phyloP scores from a whole-genome alignment of 2,329 filamentous ascomycete species.

The Fusarium longipes region DNA sequence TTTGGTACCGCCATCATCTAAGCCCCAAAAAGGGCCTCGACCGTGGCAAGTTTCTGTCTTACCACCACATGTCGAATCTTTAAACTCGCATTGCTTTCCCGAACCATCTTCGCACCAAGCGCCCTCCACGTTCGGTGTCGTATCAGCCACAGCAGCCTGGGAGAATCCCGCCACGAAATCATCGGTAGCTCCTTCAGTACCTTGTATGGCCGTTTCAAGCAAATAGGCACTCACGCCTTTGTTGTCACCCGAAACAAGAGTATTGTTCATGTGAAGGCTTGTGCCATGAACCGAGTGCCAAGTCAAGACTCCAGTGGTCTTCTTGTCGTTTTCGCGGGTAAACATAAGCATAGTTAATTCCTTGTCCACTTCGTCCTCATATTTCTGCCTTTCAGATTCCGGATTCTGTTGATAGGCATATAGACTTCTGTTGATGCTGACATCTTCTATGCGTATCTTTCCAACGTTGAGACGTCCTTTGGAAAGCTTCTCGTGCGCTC shows the following conservation, averaged over 20 bases:
- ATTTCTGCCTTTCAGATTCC: background rate
- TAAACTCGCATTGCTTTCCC: conserved; percentile 1
- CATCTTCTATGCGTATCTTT: conserved; percentile 8
- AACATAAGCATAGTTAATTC: conserved; percentile 19
- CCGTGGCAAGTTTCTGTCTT: background rate
- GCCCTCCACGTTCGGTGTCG: conserved; percentile 5
- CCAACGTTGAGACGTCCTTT: conserved; percentile 6
- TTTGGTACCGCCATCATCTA: conserved; percentile 7
- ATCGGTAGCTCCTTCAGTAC: background rate
- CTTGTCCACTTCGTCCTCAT: conserved; percentile 8
- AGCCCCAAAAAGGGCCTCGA: conserved; percentile 1
- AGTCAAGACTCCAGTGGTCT: background rate
- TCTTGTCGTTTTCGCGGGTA: background rate
- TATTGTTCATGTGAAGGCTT: conserved; percentile 16
- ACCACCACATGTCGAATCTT: background rate
- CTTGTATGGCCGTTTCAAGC: background rate
- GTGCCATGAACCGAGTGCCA: conserved; percentile 6
- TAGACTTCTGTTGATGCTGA: conserved; percentile 14
- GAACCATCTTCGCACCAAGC: conserved; percentile 18
- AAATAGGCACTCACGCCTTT: conserved; percentile 14
- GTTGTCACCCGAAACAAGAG: conserved; percentile 1
- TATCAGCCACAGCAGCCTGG: background rate
- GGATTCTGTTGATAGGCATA: conserved; percentile 1
- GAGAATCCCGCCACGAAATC: conserved; percentile 8
- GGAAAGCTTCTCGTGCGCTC: background rate